phyloP scores from a whole-genome alignment of 768 basidiomycete genomes.

The Panaeolus cyanescens region DNA sequence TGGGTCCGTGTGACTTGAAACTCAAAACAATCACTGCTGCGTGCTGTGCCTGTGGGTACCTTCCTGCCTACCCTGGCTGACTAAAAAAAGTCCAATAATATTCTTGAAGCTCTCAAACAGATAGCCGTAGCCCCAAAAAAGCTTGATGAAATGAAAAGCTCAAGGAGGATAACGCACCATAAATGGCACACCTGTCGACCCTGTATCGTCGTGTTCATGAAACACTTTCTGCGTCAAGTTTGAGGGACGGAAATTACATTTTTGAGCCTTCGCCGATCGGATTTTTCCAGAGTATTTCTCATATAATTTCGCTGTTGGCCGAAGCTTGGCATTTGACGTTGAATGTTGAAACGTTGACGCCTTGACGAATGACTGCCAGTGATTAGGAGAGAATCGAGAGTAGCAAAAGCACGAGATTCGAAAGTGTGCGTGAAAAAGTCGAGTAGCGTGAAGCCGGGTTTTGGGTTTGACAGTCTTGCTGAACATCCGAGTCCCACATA shows the following conservation, averaged over 20 bases:
- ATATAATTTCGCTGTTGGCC: slow-evolving; percentile 1
- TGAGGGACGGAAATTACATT: background rate
- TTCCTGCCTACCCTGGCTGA: no score
- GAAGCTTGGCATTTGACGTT: slow-evolving; percentile 1
- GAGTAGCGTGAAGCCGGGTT: background rate
- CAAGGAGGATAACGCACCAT: background rate
- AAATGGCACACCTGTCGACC: background rate
- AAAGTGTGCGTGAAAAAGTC: no score
- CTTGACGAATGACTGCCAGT: background rate
- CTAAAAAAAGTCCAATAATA: background rate
- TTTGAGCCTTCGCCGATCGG: background rate
- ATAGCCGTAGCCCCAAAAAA: background rate
- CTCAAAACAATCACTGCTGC: slow-evolving; percentile 1
- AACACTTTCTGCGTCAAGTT: background rate
- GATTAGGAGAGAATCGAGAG: background rate
- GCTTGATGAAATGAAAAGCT: slow-evolving; percentile 1
- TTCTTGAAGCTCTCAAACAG: no score
- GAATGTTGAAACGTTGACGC: background rate
- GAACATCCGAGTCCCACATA: background rate
- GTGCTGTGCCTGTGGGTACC: background rate
- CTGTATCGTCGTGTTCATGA: background rate
- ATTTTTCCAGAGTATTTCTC: background rate
- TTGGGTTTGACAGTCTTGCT: background rate
- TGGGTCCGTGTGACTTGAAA: background rate
- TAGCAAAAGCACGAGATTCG: background rate